A percentile compares a stretch with the other conserved stretches of the same genome.
phyloP scores from a whole-genome alignment of 1,284 basidiomycete genomes.

The Athelia psychrophila region DNA sequence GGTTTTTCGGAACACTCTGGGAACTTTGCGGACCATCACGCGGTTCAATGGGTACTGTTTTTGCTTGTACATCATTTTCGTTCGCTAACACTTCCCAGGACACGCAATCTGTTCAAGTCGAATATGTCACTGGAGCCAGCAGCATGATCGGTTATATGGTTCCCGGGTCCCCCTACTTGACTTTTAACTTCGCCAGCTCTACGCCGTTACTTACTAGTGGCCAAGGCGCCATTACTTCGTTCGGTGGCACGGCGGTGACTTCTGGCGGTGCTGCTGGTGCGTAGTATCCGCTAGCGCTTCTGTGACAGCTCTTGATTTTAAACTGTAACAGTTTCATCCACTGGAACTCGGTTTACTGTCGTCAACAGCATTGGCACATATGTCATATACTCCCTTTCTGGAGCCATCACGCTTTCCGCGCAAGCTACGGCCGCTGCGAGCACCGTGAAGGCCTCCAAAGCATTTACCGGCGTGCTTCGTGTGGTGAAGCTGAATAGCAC shows the following conservation, averaged over 20 bases:
- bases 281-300: not conserved
- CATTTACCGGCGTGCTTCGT: constrained; percentile 39
- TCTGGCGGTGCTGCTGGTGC: constrained; percentile 15
- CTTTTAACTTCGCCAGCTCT: constrained; percentile 24
- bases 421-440: constrained; percentile 8
- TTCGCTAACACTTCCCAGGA: constrained; percentile 17
- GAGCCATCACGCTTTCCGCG: constrained; percentile 24
- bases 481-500: constrained; percentile 31
- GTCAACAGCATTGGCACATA: constrained; percentile 25
- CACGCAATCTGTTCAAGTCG: constrained; percentile 28
- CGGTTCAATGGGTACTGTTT: constrained; percentile 25
- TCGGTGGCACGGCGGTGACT: constrained; percentile 20
- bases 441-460: constrained; percentile 19
- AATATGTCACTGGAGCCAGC: constrained; percentile 28
- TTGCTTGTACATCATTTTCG: not conserved
- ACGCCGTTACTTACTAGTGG: constrained; percentile 27
- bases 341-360: constrained; percentile 26
- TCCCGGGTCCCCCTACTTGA: constrained; percentile 32
- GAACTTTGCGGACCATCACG: constrained; percentile 24
- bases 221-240: constrained; percentile 25
- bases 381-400: constrained; percentile 28
- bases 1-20: constrained; percentile 30
- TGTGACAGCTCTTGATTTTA: not conserved
- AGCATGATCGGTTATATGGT: constrained; percentile 28
- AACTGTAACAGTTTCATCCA: constrained; percentile 15